phyloP scores from a whole-genome alignment of 1,284 basidiomycete genomes.

The Rhodotorula sp. region DNA sequence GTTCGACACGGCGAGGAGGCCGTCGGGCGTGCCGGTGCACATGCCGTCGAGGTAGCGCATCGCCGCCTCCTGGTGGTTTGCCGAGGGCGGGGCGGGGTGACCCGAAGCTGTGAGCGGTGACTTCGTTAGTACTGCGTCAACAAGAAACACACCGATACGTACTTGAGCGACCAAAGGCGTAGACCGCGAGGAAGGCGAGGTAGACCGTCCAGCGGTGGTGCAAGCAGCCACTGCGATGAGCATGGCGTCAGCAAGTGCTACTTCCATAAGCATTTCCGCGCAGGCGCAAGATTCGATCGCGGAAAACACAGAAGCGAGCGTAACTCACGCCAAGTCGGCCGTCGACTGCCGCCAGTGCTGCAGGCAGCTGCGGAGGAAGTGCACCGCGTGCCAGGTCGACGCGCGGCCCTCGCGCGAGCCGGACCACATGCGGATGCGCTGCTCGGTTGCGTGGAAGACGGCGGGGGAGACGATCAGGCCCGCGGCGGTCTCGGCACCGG shows the following conservation, averaged over 20 bases:
- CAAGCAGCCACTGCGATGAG: constrained; percentile 31
- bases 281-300: too few species aligned
- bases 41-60: constrained; percentile 40
- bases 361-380: constrained; percentile 41
- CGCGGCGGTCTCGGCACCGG: constrained; percentile 40
- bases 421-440: constrained; percentile 33
- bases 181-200: constrained; percentile 40
- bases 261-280: too few species aligned
- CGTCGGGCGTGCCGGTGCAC: constrained; percentile 41
- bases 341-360: constrained; percentile 38
- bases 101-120: constrained; percentile 19
- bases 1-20: constrained; percentile 30
- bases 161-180: constrained; percentile 38
- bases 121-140: not conserved
- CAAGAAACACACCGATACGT: not conserved
- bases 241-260: constrained; percentile 15
- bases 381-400: constrained; percentile 45
- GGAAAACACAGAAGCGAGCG: not conserved
- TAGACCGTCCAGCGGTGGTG: constrained; percentile 42
- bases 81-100: constrained; percentile 14
- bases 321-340: constrained; percentile 35
- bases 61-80: constrained; percentile 25
- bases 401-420: constrained; percentile 38
- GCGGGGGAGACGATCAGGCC: constrained; percentile 41
- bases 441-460: constrained; percentile 33